Conservation (phyloP, 345 rosid species). For the Linum lewisii region DNA sequence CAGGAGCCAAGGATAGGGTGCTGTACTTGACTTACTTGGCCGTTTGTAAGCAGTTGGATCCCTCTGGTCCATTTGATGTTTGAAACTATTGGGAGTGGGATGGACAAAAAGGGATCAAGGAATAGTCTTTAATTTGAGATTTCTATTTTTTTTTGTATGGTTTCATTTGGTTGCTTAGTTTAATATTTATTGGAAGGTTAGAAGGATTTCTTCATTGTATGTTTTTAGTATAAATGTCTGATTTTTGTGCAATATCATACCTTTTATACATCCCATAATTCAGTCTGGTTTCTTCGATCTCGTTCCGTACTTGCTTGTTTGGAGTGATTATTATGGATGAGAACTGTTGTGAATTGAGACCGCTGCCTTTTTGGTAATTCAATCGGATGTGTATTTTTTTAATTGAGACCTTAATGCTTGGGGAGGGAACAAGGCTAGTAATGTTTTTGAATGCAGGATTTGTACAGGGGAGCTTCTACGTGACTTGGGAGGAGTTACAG, state of each 20-base stretch:
- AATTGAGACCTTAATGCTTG: background rate
- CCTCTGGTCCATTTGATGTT: conserved; percentile 20
- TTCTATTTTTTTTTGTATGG: too few species aligned
- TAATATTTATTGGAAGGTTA: too few species aligned
- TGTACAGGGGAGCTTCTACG: conserved; percentile 81
- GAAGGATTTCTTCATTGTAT: too few species aligned
- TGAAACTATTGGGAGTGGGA: background rate
- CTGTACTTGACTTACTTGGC: conserved; percentile 31
- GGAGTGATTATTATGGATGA: background rate
- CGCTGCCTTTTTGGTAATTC: background rate
- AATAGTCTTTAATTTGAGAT: too few species aligned
- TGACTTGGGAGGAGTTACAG: conserved; percentile 64
- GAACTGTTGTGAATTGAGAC: background rate
- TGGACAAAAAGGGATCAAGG: too few species aligned
- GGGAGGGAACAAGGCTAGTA: too few species aligned
- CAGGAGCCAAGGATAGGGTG: conserved; percentile 35
- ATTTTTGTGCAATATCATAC: too few species aligned
- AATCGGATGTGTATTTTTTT: background rate
- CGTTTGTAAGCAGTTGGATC: conserved; percentile 26
- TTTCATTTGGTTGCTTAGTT: too few species aligned
- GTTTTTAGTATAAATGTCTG: too few species aligned
- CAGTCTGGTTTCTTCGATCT: too few species aligned
- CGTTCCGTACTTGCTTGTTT: background rate
- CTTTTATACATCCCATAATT: too few species aligned
- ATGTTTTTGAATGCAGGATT: background rate